These are phyloP conservation scores for Waltergamsia citrina DNA, from an alignment of 2,329 filamentous ascomycete genomes.

Conservation along the genomic window DNA sequence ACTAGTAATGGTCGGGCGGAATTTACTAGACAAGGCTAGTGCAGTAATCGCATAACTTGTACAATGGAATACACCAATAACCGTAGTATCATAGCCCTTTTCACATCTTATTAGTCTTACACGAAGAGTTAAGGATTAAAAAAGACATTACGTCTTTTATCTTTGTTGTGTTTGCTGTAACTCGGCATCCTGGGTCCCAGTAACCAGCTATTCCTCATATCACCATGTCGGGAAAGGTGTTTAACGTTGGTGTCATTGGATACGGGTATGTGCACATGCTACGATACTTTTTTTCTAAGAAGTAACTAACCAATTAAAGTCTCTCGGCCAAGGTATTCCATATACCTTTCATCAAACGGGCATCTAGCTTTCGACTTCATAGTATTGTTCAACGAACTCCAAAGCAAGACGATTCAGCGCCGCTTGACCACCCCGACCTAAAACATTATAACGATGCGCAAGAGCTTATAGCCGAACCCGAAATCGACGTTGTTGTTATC, in stretches of 20 bases:
- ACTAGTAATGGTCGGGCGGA: too few relatives aligned
- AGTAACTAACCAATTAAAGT: too few relatives aligned
- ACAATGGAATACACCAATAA: too few relatives aligned
- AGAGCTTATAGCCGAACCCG: slow-evolving; percentile 53
- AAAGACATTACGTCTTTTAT: too few relatives aligned
- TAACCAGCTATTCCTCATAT: not conserved
- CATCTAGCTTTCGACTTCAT: slow-evolving; percentile 57
- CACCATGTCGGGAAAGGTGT: slow-evolving; percentile 25
- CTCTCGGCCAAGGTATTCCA: slow-evolving; percentile 71
- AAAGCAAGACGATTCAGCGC: slow-evolving; percentile 53
- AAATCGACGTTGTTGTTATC: slow-evolving; percentile 61
- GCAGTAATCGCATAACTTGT: too few relatives aligned
- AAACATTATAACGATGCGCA: slow-evolving; percentile 56
- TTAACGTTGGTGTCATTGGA: slow-evolving; percentile 42
- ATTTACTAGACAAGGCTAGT: too few relatives aligned
- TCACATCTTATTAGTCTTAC: too few relatives aligned
- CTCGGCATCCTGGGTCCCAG: too few relatives aligned
- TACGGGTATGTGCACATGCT: slow-evolving; percentile 31
- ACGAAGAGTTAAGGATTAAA: too few relatives aligned
- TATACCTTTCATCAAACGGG: slow-evolving; percentile 64
- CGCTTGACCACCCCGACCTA: slow-evolving; percentile 54
- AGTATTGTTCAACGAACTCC: slow-evolving; percentile 69
- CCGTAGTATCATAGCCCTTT: too few relatives aligned
- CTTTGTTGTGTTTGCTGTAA: too few relatives aligned
- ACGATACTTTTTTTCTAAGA: slow-evolving; percentile 7